Percentiles rank a stretch among this genome's conserved stretches.
Evolutionary conservation across 192 early-diverging fungal species (phyloP).

Genomic region (Umbelopsis isabellina): DNA sequence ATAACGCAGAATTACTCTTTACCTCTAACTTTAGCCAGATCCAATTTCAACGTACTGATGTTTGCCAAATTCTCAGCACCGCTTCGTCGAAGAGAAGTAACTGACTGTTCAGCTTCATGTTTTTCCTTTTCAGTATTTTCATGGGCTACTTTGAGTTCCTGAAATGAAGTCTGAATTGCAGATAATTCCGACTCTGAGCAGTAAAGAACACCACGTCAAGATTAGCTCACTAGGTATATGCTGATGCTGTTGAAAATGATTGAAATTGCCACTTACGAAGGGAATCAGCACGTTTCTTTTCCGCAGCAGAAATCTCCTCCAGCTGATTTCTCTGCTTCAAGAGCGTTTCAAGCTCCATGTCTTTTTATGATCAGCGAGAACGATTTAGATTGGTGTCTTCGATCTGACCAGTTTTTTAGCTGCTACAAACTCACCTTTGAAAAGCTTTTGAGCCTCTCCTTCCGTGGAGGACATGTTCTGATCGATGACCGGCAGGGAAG

Average conservation of each 20-base stretch:
- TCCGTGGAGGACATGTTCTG: slow-evolving; percentile 17
- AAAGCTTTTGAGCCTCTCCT: slow-evolving; percentile 20
- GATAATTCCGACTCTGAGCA: slow-evolving; percentile 2
- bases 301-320: slow-evolving; percentile 17
- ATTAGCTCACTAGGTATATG: not conserved
- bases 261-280: not conserved
- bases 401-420: not conserved
- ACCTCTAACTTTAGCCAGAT: slow-evolving; percentile 15
- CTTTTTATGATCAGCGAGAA: not conserved
- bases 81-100: slow-evolving; percentile 2
- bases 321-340: slow-evolving; percentile 20
- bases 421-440: not conserved
- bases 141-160: slow-evolving; percentile 10
- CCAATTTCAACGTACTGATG: not conserved
- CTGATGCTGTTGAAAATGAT: not conserved
- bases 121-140: slow-evolving; percentile 16
- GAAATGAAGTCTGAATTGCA: slow-evolving; percentile 1
- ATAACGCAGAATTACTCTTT: not conserved
- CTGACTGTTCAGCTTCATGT: not conserved
- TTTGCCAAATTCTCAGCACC: slow-evolving; percentile 5
- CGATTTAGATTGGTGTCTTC: not conserved
- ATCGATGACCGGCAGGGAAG: not conserved
- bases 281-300: slow-evolving; percentile 17
- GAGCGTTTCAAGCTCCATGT: slow-evolving; percentile 20
- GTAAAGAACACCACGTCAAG: not conserved